These are phyloP conservation scores for Yamadazyma membranifaciens DNA, from an alignment of 1,139 yeast species.

Conservation along the genomic window DNA sequence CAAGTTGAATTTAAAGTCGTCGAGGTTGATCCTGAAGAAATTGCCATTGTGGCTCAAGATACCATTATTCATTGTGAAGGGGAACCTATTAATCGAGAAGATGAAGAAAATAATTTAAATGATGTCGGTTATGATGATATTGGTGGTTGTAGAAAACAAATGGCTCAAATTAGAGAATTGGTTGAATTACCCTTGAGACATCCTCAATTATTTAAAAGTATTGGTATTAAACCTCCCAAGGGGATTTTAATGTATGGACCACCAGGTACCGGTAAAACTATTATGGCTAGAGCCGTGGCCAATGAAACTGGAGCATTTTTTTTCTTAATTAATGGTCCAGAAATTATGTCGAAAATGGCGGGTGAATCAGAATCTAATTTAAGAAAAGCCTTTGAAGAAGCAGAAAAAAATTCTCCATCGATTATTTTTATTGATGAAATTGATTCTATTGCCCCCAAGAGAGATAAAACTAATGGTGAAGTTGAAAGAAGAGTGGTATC, in stretches of 20 bases:
- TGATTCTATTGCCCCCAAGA: conserved; percentile 98
- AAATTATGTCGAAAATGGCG: conserved; percentile 99
- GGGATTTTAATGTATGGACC: conserved; percentile 98
- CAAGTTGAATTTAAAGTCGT: conserved; percentile 98
- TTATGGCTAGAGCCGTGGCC: conserved; percentile 99
- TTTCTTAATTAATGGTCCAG: conserved; percentile 98
- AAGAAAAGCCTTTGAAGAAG: conserved; percentile 98
- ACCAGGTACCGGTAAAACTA: conserved; percentile 98
- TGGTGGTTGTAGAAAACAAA: conserved; percentile 98
- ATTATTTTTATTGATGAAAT: conserved; percentile 97
- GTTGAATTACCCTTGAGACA: conserved; percentile 96
- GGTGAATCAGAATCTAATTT: conserved; percentile 98
- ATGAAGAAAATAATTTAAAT: conserved; percentile 92
- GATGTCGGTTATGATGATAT: conserved; percentile 99
- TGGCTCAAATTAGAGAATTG: conserved; percentile 97
- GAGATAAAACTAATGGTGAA: conserved; percentile 99
- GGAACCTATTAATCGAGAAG: conserved; percentile 98
- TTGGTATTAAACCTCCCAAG: conserved; percentile 97
- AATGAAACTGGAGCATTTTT: conserved; percentile 99
- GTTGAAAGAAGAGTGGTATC: conserved; percentile 97
- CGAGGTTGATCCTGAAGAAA: conserved; percentile 96
- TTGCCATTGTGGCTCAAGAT: conserved; percentile 97
- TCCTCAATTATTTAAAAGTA: conserved; percentile 93
- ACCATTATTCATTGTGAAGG: conserved; percentile 98
- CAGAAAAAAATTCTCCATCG: conserved; percentile 97